Evolutionary conservation across 2,329 filamentous ascomycete genomes (phyloP), one percentile per base, ranked within the genome.

Genomic region (Clarireedia monteithiana): DNA sequence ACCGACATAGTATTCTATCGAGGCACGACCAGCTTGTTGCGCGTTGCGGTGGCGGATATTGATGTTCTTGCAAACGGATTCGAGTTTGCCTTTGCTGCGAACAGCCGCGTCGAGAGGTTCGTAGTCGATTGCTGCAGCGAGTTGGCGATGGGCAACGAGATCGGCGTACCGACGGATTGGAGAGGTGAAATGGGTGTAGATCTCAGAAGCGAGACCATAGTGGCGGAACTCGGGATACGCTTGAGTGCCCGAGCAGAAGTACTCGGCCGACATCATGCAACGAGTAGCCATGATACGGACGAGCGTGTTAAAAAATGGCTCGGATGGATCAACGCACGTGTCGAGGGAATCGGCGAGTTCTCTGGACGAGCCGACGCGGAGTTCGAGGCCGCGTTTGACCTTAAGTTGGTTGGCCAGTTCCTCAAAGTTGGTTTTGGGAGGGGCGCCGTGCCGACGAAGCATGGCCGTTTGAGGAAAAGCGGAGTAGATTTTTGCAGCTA

Each of bases 221-320:
- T 99, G 95, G 52, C 90, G 84, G 79, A 96, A 99, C 70, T 97
- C 94, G 0, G 90, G 87, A 70, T 94, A 92, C 0, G 91, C 84
- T 70, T 96, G 91, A 6, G 91, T 91, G 58, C 94, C 94, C 0
- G 92, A 89, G 74, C 89, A 94, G 74, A 99, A 99, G 74, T 99
- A 99, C 73, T 99, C 94, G 60, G 94, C 94, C 53, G 90, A 94
- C 79, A 96, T 96, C 94, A 99, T 99, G 80, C 94, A 99, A 23
- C 94, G 86, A 7, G 94, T 99, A 9, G 94, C 94, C 76, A 99
- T 88, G 73, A 99, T 96, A 69, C 94, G 89, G 64, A 99, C 86
- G 24, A 99, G 83, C 2, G 92, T 99, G 79, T 99, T 99, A 81
- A 99, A 97, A 77, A 96, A 99, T 27, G 92, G 90, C 66, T 97